Percentiles rank a stretch among this genome's conserved stretches.
Evolutionary conservation across 2,329 filamentous ascomycete species (phyloP).

Genomic region (Fusarium succisae): DNA sequence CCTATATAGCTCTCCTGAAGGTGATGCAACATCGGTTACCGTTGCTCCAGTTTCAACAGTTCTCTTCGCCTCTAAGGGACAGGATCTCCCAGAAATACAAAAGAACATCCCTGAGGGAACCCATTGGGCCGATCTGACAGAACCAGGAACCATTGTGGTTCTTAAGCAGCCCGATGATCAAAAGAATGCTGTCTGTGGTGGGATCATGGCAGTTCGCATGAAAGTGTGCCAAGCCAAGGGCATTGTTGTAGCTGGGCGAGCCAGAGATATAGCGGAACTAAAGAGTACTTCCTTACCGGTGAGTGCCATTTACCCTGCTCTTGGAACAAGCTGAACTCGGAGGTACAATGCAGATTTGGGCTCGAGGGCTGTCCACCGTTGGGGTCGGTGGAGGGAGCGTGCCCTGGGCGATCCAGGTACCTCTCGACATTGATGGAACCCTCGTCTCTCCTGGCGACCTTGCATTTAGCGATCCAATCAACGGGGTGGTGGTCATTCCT

Average conservation of each 20-base stretch:
- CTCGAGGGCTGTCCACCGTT: slow-evolving; percentile 64
- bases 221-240: slow-evolving; percentile 67
- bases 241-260: slow-evolving; percentile 73
- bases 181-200: slow-evolving; percentile 77
- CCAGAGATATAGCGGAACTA: slow-evolving; percentile 72
- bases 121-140: slow-evolving; percentile 75
- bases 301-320: slow-evolving; percentile 43
- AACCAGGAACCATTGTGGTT: slow-evolving; percentile 69
- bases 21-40: slow-evolving; percentile 42
- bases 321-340: slow-evolving; percentile 26
- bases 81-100: slow-evolving; percentile 43
- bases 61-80: slow-evolving; percentile 69
- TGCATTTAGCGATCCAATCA: slow-evolving; percentile 73
- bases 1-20: slow-evolving; percentile 45
- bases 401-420: slow-evolving; percentile 62
- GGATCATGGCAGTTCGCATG: slow-evolving; percentile 79
- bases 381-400: slow-evolving; percentile 65
- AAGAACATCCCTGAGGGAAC: slow-evolving; percentile 65
- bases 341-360: slow-evolving; percentile 59
- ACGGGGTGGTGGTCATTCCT: slow-evolving; percentile 76
- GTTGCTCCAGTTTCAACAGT: slow-evolving; percentile 69
- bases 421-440: slow-evolving; percentile 55
- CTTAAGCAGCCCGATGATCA: slow-evolving; percentile 73
- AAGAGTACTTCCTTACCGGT: slow-evolving; percentile 65
- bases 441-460: slow-evolving; percentile 67